These are phyloP conservation scores for Scutellaria barbata DNA, from an alignment of 257 asterid species.

Conservation along the genomic window DNA sequence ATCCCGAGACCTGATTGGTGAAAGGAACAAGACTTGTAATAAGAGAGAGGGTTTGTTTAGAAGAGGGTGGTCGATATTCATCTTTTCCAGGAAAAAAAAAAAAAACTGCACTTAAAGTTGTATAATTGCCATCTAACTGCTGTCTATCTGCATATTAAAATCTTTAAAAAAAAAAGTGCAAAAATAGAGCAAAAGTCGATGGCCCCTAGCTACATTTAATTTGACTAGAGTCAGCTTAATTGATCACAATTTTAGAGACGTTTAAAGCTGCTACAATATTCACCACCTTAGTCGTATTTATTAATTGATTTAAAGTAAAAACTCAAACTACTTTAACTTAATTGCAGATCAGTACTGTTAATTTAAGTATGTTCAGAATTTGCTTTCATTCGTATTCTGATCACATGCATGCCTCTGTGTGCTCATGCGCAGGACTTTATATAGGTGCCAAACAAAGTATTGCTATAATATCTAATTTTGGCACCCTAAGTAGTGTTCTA, in stretches of 20 bases:
- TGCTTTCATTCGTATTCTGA: constrained; percentile 38
- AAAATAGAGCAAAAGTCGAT: constrained; percentile 56
- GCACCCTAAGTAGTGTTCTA: constrained; percentile 18
- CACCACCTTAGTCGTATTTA: constrained; percentile 1
- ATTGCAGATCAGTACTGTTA: constrained; percentile 29
- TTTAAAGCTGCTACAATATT: constrained; percentile 64
- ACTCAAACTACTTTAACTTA: constrained; percentile 16
- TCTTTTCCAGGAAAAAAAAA: constrained; percentile 1
- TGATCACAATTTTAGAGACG: constrained; percentile 46
- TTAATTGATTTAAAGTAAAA: neutral
- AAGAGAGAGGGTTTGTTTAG: neutral
- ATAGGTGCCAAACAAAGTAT: constrained; percentile 32
- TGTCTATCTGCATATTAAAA: neutral
- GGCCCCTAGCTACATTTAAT: constrained; percentile 32
- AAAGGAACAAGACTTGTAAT: constrained; percentile 50
- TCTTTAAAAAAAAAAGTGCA: neutral
- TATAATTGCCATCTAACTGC: constrained; percentile 18
- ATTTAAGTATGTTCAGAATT: constrained; percentile 34
- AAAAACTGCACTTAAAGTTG: constrained; percentile 26
- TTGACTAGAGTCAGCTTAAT: constrained; percentile 54
- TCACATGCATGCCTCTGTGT: constrained; percentile 34
- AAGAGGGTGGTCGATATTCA: neutral
- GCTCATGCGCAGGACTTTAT: constrained; percentile 20
- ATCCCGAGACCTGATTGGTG: constrained; percentile 60
- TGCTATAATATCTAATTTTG: constrained; percentile 29